Percentiles rank a stretch among this genome's conserved stretches.
Evolutionary conservation across 2,329 filamentous ascomycete genomes (phyloP).

Genomic region (Fusarium irregulare): DNA sequence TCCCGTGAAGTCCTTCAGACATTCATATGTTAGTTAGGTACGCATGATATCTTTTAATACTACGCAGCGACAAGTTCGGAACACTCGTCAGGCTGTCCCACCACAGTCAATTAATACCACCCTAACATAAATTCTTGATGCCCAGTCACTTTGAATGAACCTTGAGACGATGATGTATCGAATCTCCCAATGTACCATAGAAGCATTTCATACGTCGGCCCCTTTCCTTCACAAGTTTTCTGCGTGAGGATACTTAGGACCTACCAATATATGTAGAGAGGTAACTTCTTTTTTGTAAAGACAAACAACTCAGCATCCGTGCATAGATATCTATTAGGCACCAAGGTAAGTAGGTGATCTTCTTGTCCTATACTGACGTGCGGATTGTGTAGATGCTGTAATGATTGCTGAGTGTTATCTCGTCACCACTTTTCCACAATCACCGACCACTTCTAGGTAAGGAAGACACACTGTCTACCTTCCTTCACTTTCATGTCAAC

Average conservation of each 20-base stretch:
- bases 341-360: background rate
- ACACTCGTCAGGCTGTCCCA: background rate
- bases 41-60: background rate
- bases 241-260: background rate
- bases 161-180: background rate
- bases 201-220: background rate
- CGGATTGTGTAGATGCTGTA: no score
- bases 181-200: background rate
- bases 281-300: background rate
- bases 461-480: background rate
- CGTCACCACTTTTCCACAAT: background rate
- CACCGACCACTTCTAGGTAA: background rate
- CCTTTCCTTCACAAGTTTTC: background rate
- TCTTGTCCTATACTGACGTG: background rate
- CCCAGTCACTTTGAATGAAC: background rate
- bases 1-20: constrained; percentile 47
- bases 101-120: background rate
- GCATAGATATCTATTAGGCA: background rate
- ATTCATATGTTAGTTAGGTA: constrained; percentile 12
- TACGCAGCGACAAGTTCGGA: background rate
- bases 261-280: background rate
- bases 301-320: background rate
- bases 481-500: background rate
- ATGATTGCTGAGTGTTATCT: background rate
- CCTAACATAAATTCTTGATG: background rate